Base-by-base conservation (phyloP, 495 filamentous ascomycete genomes). In the Hypoxylon subgilvum region DNA sequence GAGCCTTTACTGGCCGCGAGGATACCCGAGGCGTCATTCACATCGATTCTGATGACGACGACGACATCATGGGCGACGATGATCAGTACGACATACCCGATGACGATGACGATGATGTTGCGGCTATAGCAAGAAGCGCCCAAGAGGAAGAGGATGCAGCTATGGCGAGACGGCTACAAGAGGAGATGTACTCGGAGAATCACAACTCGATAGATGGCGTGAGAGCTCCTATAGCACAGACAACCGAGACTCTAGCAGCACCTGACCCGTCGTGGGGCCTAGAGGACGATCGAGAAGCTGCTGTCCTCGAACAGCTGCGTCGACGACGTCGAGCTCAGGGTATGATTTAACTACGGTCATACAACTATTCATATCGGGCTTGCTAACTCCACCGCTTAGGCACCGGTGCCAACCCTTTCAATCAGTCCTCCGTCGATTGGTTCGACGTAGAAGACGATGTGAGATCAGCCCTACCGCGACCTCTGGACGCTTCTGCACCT, bases 191-290 rank as follows among this genome's bases (percentile, higher is more conserved):
- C 67, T 74, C 79, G 74, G 81, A 59, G 75, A 77, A 60, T 55
- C 65, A 31, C 43, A 50, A 49, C 65, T 75, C 27, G 61, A 70
- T 68, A n/a, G 86, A 90, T 57, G 86, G 78, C 10, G 87, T 97
- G 30, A 81, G 94, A 63, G 94, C 95, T 31, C 94, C 94, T 21
- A 92, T 98, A 74, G 90, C 87, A 31, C 85, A 91, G 53, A 95
- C 87, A 12, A 94, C 89, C 14, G 95, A 97, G 74, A 97, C 90
- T 0, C 82, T 98, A 32, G 87, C 96, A 23, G 92, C 86, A 2
- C 89, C 88, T 10, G 57, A 59, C 27, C 61, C 46, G 6, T 54
- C 58, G 12, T 65, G 57, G 74, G 82, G 73, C 10, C 70, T 79
- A 25, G 83, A 87, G 51, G 74, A 70, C 44, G 80, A 84, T 53